A percentile compares a stretch with the other conserved stretches of the same genome.
These are phyloP conservation scores for Annulohypoxylon moriforme DNA, from an alignment of 495 filamentous ascomycete species.

Conservation along the genomic window DNA sequence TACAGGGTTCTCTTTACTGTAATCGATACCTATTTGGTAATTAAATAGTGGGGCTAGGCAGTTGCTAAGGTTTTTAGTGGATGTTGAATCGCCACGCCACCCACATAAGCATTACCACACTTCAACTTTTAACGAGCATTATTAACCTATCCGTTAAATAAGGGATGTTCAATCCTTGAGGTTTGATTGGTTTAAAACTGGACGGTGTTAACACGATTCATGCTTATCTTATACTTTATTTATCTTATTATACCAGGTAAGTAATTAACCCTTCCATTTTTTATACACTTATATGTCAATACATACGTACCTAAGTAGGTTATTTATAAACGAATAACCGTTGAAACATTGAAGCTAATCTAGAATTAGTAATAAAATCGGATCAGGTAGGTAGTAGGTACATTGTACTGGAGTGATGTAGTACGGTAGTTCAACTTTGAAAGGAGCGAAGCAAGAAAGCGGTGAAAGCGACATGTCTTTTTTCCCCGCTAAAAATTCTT, in stretches of 20 bases:
- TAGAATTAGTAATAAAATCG: too few relatives aligned
- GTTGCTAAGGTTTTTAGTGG: slow-evolving; percentile 5
- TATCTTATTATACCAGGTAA: neutral
- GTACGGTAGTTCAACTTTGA: too few relatives aligned
- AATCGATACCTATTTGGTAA: slow-evolving; percentile 18
- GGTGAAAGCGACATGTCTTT: slow-evolving; percentile 30
- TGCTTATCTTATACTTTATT: slow-evolving; percentile 22
- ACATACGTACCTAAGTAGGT: too few relatives aligned
- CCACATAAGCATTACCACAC: too few relatives aligned
- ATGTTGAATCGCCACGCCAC: slow-evolving; percentile 10
- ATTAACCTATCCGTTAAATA: neutral
- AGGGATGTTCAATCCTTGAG: neutral
- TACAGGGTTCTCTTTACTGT: slow-evolving; percentile 24
- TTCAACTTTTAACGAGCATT: neutral
- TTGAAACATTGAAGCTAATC: too few relatives aligned
- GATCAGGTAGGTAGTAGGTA: slow-evolving; percentile 11
- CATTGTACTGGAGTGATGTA: too few relatives aligned
- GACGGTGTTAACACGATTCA: slow-evolving; percentile 18
- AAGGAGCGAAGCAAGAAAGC: slow-evolving; percentile 18
- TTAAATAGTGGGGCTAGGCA: neutral
- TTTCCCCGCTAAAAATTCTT: too few relatives aligned
- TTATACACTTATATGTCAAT: too few relatives aligned
- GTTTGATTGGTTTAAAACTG: slow-evolving; percentile 8
- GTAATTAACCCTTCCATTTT: too few relatives aligned
- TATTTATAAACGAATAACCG: too few relatives aligned